A percentile compares a stretch with the other conserved stretches of the same genome.
phyloP scores from a whole-genome alignment of 148 eudicot genomes.

The Vaccinium corymbosum region DNA sequence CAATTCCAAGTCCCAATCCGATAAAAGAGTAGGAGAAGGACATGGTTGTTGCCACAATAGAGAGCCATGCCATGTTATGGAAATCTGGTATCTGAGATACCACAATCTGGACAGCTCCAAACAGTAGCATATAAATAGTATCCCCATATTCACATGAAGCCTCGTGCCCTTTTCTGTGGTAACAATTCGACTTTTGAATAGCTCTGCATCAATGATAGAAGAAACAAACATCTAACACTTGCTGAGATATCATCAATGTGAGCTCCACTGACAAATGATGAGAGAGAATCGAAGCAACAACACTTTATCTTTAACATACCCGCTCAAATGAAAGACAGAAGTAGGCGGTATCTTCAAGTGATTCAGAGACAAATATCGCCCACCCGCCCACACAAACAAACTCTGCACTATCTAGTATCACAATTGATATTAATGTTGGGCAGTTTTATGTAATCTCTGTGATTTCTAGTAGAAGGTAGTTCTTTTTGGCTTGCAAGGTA shows the following conservation, averaged over 20 bases:
- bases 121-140: conserved; percentile 42
- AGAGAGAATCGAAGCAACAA: not conserved
- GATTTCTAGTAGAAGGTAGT: not conserved
- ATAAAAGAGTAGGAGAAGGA: conserved; percentile 58
- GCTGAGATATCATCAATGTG: not conserved
- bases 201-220: conserved; percentile 34
- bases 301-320: not conserved
- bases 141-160: conserved; percentile 44
- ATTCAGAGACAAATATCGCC: not conserved
- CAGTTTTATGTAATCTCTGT: not conserved
- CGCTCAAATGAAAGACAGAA: not conserved
- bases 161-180: conserved; percentile 54
- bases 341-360: not conserved
- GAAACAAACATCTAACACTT: not conserved
- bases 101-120: conserved; percentile 50
- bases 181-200: conserved; percentile 60
- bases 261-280: not conserved
- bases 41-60: conserved; percentile 59
- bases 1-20: conserved; percentile 52
- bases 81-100: conserved; percentile 66
- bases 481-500: not conserved
- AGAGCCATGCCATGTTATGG: conserved; percentile 73
- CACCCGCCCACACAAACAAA: not conserved
- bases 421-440: not conserved
- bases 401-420: not conserved